Percentiles rank a stretch among this genome's conserved stretches.
Conservation (phyloP, 371 early-diverging fungal species). For the Batkoa obscura region DNA sequence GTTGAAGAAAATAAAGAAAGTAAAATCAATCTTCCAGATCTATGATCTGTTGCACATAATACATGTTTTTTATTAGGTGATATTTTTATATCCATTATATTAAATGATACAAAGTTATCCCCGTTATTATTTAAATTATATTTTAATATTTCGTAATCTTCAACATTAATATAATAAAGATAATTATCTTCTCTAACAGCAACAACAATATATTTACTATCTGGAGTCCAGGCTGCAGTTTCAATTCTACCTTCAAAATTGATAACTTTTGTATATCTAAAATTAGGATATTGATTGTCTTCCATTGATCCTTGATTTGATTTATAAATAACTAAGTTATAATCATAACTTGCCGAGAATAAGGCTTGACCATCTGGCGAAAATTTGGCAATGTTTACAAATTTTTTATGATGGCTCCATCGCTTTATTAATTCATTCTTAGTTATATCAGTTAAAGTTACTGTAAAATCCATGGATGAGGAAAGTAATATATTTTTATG, state of each 20-base stretch:
- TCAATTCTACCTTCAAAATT: conserved; percentile 34
- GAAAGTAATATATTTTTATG: conserved; percentile 30
- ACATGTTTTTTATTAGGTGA: conserved; percentile 29
- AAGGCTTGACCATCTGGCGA: conserved; percentile 32
- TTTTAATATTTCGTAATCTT: conserved; percentile 14
- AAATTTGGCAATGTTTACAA: conserved; percentile 39
- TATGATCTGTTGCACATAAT: conserved; percentile 47
- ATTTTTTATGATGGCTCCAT: conserved; percentile 46
- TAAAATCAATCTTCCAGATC: conserved; percentile 45
- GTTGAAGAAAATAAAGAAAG: conserved; percentile 22
- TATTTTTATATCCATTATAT: conserved; percentile 38
- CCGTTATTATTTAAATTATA: conserved; percentile 57
- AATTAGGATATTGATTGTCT: background rate
- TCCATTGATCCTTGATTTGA: conserved; percentile 2
- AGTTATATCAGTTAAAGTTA: conserved; percentile 30
- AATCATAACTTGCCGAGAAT: conserved; percentile 51
- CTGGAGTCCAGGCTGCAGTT: conserved; percentile 25
- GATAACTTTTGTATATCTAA: conserved; percentile 10
- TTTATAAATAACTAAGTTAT: conserved; percentile 35
- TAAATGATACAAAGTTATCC: conserved; percentile 68
- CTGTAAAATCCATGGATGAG: conserved; percentile 49
- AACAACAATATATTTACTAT: conserved; percentile 22
- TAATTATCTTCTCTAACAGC: conserved; percentile 51
- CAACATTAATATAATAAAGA: conserved; percentile 39
- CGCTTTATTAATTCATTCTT: conserved; percentile 23